These are phyloP conservation scores for Ophiostoma piceae DNA, from an alignment of 2,329 filamentous ascomycete genomes.

Conservation along the genomic window DNA sequence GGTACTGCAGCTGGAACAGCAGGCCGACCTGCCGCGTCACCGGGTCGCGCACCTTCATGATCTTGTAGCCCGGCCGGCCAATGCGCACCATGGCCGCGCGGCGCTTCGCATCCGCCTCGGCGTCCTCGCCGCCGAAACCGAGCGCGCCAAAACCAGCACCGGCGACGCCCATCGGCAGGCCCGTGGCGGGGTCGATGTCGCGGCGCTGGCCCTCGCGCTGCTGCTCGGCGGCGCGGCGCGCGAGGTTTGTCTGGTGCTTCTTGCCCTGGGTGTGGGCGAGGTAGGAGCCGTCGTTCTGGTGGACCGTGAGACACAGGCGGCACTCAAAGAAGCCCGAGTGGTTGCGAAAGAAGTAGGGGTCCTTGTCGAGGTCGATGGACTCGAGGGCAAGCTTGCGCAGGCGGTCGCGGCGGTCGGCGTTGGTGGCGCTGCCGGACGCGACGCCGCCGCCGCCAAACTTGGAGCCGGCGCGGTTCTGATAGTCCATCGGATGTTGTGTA, in stretches of 20 bases:
- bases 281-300: constrained; percentile 98
- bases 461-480: constrained; percentile 89
- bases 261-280: constrained; percentile 97
- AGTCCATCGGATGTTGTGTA: constrained; percentile 51
- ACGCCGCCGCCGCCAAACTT: constrained; percentile 98
- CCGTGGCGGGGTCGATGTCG: constrained; percentile 62
- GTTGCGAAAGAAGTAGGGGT: constrained; percentile 99
- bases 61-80: constrained; percentile 92
- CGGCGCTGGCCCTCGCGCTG: constrained; percentile 76
- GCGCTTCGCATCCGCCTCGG: constrained; percentile 35
- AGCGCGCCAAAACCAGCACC: constrained; percentile 58
- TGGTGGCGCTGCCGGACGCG: constrained; percentile 86
- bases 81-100: constrained; percentile 88
- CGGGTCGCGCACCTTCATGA: constrained; percentile 90
- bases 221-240: constrained; percentile 89
- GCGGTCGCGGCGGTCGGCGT: constrained; percentile 94
- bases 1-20: constrained; percentile 53
- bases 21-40: constrained; percentile 49
- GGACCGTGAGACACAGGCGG: constrained; percentile 90
- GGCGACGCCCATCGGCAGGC: constrained; percentile 67
- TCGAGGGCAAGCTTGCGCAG: constrained; percentile 97
- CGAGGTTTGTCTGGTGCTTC: constrained; percentile 98
- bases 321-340: constrained; percentile 98
- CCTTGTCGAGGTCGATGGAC: constrained; percentile 98
- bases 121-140: constrained; percentile 37